A percentile compares a stretch with the other conserved stretches of the same genome.
These are phyloP conservation scores for Senna siamea DNA, from an alignment of 306 rosid genomes.

Conservation along the genomic window DNA sequence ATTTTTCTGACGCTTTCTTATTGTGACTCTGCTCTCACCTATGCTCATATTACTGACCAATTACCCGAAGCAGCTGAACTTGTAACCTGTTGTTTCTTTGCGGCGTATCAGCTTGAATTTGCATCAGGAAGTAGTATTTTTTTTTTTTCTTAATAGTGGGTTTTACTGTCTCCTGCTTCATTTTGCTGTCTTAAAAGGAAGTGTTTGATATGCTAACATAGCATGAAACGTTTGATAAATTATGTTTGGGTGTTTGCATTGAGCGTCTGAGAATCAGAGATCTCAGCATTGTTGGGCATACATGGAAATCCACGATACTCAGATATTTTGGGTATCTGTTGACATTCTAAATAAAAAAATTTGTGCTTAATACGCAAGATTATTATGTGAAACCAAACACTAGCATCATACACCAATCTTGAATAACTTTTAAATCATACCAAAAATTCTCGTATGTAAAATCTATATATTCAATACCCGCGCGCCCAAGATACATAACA, in stretches of 20 bases:
- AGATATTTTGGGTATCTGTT: constrained; percentile 4
- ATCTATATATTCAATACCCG: constrained; percentile 7
- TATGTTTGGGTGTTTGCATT: neutral
- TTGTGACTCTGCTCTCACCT: no score
- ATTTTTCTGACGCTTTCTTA: neutral
- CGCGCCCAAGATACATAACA: neutral
- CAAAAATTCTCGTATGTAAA: neutral
- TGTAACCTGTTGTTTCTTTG: neutral
- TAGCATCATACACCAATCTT: neutral
- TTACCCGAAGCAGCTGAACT: neutral
- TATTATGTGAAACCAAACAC: neutral
- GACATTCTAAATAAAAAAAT: neutral
- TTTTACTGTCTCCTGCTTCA: neutral
- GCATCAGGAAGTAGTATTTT: neutral
- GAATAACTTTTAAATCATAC: constrained; percentile 5
- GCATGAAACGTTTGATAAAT: neutral
- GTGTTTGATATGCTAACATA: neutral
- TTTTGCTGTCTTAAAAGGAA: neutral
- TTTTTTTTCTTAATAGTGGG: neutral
- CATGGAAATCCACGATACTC: neutral
- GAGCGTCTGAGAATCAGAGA: neutral
- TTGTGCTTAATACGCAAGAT: neutral
- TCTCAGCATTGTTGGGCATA: constrained; percentile 2
- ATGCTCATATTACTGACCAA: neutral
- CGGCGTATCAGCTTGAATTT: constrained; percentile 7